Percentiles rank a stretch among this genome's conserved stretches.
phyloP scores from a whole-genome alignment of 768 basidiomycete genomes.

The Boletus huronensis region DNA sequence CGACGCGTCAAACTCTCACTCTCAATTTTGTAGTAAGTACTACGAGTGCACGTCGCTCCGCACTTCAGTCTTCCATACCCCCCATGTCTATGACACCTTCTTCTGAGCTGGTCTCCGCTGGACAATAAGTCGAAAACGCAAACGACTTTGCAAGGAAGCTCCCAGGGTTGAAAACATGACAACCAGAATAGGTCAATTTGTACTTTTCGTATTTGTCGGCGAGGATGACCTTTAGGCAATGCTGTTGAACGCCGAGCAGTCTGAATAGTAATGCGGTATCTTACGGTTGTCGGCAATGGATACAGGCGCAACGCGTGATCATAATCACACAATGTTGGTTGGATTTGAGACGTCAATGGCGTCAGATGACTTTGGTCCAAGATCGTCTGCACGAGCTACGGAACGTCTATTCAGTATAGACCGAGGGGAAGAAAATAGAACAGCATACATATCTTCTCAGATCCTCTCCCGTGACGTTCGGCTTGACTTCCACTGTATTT shows the following conservation, averaged over 20 bases:
- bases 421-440: not conserved
- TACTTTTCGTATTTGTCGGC: conserved; percentile 97
- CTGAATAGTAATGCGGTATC: conserved; percentile 24
- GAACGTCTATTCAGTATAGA: not conserved
- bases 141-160: conserved; percentile 82
- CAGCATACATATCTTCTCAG: conserved; percentile 81
- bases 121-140: conserved; percentile 88
- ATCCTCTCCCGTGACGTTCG: conserved; percentile 70
- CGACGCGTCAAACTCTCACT: not conserved
- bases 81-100: conserved; percentile 54
- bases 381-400: conserved; percentile 91
- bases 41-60: not conserved
- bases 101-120: conserved; percentile 79
- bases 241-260: conserved; percentile 4
- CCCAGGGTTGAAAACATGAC: conserved; percentile 98
- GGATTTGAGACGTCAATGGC: conserved; percentile 78
- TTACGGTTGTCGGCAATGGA: conserved; percentile 87
- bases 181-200: conserved; percentile 95
- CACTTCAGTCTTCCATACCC: conserved; percentile 35
- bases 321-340: conserved; percentile 84
- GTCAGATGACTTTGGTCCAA: conserved; percentile 94
- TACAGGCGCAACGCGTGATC: conserved; percentile 92
- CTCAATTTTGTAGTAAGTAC: too few species aligned
- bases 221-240: conserved; percentile 63
- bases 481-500: conserved; percentile 87